A percentile compares a stretch with the other conserved stretches of the same genome.
phyloP scores from a whole-genome alignment of 495 filamentous ascomycete species.

The Beverwykella pulmonaria region DNA sequence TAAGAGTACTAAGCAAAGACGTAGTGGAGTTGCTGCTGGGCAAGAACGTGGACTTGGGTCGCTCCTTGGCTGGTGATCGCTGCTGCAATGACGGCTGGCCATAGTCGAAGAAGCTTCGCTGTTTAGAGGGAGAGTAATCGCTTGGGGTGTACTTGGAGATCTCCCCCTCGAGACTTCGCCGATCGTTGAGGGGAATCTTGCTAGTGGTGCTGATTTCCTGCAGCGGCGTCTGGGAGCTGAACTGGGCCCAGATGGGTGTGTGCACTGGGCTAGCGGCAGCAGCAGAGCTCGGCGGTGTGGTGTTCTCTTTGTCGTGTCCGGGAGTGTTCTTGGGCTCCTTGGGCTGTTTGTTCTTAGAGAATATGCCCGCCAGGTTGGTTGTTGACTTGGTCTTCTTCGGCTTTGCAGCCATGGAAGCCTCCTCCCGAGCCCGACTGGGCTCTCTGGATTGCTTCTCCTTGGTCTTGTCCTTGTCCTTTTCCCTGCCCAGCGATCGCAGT shows the following conservation, averaged over 20 bases:
- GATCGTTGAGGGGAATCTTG: conserved; percentile 48
- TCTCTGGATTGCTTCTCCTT: conserved; percentile 43
- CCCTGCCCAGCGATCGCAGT: conserved; percentile 58
- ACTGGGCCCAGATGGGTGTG: conserved; percentile 80
- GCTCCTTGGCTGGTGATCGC: conserved; percentile 41
- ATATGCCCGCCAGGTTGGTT: conserved; percentile 71
- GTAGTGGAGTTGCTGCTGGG: conserved; percentile 20
- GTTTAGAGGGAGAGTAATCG: conserved; percentile 65
- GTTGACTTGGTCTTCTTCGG: conserved; percentile 85
- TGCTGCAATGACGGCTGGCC: conserved; percentile 58
- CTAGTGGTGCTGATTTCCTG: conserved; percentile 48
- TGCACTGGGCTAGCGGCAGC: conserved; percentile 50
- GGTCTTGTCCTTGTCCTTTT: conserved; percentile 58
- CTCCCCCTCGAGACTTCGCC: conserved; percentile 57
- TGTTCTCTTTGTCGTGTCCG: conserved; percentile 79
- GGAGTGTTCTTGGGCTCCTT: conserved; percentile 53
- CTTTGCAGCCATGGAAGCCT: conserved; percentile 50
- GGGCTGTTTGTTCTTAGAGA: conserved; percentile 61
- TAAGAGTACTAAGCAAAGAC: conserved; percentile 29
- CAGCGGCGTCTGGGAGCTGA: conserved; percentile 54
- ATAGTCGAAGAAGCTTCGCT: conserved; percentile 64
- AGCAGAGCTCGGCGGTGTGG: conserved; percentile 59
- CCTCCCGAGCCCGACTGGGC: conserved; percentile 32
- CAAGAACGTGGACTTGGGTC: conserved; percentile 60
- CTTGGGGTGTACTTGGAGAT: conserved; percentile 63